Base-by-base conservation (phyloP, 306 rosid genomes). In the Crotalaria pallida region DNA sequence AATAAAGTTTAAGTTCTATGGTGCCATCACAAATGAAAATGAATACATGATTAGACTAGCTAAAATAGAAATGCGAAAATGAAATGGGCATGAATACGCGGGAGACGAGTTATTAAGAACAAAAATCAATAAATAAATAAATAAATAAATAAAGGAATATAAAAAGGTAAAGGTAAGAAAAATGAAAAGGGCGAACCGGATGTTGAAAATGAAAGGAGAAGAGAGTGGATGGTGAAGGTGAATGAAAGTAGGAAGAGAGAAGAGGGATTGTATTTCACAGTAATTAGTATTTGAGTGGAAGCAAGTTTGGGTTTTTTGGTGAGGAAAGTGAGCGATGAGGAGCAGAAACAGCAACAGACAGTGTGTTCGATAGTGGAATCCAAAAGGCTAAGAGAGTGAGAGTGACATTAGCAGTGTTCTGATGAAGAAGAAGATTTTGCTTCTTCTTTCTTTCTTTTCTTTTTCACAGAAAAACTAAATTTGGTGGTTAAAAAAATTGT, bases 111-210 rank as follows among this genome's bases (percentile, higher is more conserved):
- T 26, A 49, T 15, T 17, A 10, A 3, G 8, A 22, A 16, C 15
- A 15, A 8, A 7, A 10, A 12, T n/a, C n/a, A 21, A 47, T 31
- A 0, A 56, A 26, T 1, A 13, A 56, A 56, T 17, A 4, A 3
- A 23, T 10, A 34, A 3, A 31, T 1, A 55, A 26, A 7, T 12
- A 58, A 58, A n/a, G n/a, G n/a, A n/a, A n/a, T n/a, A n/a, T n/a
- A 1, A 3, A 36, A 17, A 36, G 21, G 7, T 12, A 12, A 12
- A 38, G 63, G 18, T 15, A 19, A 3, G 33, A 29, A 24, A 17
- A 34, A 19, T 18, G 13, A 45, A 71, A 65, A 23, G 21, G 47
- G 23, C 56, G 53, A 78, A 71, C 68, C 72, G 38, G 73, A 71
- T 64, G 19, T 58, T 18, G 34, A 15, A 6, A 41, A 41, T 15